Conservation (phyloP, 805 yeast genomes). For the Cyberlindnera euphorbiae region DNA sequence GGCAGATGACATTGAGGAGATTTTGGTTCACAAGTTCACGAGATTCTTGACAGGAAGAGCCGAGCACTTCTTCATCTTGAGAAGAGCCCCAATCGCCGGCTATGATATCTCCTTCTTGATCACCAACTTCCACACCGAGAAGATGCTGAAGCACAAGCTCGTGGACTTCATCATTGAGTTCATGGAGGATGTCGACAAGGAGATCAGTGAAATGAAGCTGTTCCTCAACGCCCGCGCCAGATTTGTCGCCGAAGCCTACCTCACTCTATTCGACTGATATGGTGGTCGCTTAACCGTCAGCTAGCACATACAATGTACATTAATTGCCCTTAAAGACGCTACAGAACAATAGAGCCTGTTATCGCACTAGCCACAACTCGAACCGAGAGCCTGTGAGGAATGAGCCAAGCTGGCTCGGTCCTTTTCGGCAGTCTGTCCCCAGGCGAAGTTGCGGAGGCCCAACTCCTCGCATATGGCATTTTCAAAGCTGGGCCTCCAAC, state of each 20-base stretch:
- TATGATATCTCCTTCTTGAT: constrained; percentile 91
- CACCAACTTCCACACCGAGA: constrained; percentile 92
- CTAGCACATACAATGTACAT: no score
- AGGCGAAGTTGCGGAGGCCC: no score
- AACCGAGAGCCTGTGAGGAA: no score
- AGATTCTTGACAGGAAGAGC: constrained; percentile 93
- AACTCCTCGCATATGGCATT: no score
- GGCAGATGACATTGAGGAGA: constrained; percentile 94
- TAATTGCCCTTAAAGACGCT: no score
- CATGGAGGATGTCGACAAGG: constrained; percentile 99
- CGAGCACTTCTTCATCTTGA: constrained; percentile 84
- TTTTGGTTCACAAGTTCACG: constrained; percentile 90
- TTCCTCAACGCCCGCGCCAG: constrained; percentile 97
- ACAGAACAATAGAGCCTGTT: no score
- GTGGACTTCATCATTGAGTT: constrained; percentile 97
- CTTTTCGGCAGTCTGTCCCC: no score
- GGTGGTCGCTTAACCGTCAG: no score
- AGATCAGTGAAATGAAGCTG: constrained; percentile 96
- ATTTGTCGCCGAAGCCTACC: constrained; percentile 93
- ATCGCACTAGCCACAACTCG: no score
- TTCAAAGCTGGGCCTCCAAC: no score
- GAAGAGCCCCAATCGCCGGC: constrained; percentile 87
- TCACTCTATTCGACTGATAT: constrained; percentile 82
- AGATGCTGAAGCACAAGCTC: constrained; percentile 90
- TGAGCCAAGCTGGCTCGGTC: no score